Evolutionary conservation across 2,329 filamentous ascomycete genomes (phyloP), one percentile per base, ranked within the genome.

Genomic region (Pseudodiploospora longispora): DNA sequence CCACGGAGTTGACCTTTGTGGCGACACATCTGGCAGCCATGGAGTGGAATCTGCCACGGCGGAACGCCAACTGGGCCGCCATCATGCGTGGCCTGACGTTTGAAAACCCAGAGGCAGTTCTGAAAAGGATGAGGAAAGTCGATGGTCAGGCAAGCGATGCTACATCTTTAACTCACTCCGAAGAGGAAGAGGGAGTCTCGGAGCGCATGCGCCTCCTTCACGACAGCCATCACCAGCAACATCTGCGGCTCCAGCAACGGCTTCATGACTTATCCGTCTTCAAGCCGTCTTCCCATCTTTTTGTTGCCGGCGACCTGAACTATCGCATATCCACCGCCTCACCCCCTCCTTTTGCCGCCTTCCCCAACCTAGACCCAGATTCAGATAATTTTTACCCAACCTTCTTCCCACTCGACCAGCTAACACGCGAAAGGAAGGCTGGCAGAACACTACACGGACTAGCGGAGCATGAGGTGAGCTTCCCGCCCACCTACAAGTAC

Each of bases 401-500:
- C 19, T 82, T 94, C 47, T 72, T 95, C 34, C 64, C 74, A 30
- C 69, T 79, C 2, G 93, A 98, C 62, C 93, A 98, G 65, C 75
- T 97, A 27, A 82, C 70, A 2, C 72, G 77, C 39, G 89, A 97
- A 64, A 79, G 78, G 42, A 64, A 64, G 4, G 80, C 81, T 1
- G 80, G 82, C 1, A 75, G 81, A 10, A 87, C 86, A 2, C 68
- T 95, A 27, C 89, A 97, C 50, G 83, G 87, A 4, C 69, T 98
- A 31, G 67, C 69, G 7, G 93, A 98, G 66, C 77, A 82, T 1
- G 69, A 75, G 1, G 80, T 97, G 47, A 65, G 63, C 4, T 98
- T 97, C 57, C 85, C 89, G 1, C 93, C 93, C 1, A 96, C 93
- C 0, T 98, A 98, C 72, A 98, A 98, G 64, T 94, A 93, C 61